Evolutionary conservation across 768 basidiomycete genomes (phyloP), one percentile per base, ranked within the genome.

Genomic region (Amyloporia xantha): DNA sequence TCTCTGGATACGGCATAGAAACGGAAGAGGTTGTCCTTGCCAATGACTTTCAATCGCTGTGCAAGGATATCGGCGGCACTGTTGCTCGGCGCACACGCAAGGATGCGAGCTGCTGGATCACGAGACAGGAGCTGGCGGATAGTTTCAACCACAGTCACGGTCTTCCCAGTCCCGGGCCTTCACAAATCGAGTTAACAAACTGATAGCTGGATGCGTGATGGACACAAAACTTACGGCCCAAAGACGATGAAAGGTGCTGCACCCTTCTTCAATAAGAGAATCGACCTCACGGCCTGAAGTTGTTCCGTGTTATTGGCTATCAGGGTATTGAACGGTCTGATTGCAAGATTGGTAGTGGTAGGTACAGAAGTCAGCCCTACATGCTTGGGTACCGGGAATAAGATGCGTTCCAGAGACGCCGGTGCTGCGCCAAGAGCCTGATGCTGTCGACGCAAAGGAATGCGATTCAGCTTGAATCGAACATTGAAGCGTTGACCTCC

Each of bases 51-150:
- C 2, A 84, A 67, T 11, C 73, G 68, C 21, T 66, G 56, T 1
- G 78, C 73, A 17, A 83, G 68, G n/a, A 78, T 61, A 52, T 85
- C 82, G 2, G 81, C 82, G 0, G 82, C 82, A 1, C 78, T 79
- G 62, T 85, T 85, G 63, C 75, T 82, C 0, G 83, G 83, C 0
- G 83, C 81, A 53, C 82, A 84, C 0, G 77, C 82, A 1, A 86
- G 70, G 47, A 86, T 73, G 28, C 67, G 70, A 1, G 71, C 68
- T 4, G 67, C 37, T 0, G 71, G 69, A 51, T 79, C 56, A 7
- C 49, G 50, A 10, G 55, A 57, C 3, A 83, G 64, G 2, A 84
- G 58, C 55, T 86, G 83, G 2, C 63, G 68, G 30, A 84, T 83
- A 1, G 77, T 75, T 58, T 86, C 83, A 2, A 83, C 75, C 1